These are phyloP conservation scores for Alopecurus myosuroides DNA, from an alignment of 176 grass and related monocot species.

Conservation along the genomic window DNA sequence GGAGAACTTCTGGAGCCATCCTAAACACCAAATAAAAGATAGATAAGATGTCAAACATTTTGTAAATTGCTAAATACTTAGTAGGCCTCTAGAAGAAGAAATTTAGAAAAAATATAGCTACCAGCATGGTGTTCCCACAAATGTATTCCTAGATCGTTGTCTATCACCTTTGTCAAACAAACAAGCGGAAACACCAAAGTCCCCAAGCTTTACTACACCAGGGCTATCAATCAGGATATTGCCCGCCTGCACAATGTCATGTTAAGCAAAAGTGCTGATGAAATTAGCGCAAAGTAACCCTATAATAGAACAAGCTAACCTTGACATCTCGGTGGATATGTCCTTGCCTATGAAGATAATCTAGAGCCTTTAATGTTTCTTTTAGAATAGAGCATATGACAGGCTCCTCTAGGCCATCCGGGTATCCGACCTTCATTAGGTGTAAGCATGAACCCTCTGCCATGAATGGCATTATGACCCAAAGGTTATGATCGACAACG, in stretches of 20 bases:
- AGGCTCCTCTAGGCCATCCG: slow-evolving; percentile 86
- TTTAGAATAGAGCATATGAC: slow-evolving; percentile 86
- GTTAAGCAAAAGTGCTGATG: background rate
- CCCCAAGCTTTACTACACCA: slow-evolving; percentile 88
- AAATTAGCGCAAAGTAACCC: background rate
- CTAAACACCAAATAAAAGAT: slow-evolving; percentile 34
- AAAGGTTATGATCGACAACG: slow-evolving; percentile 72
- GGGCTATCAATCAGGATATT: slow-evolving; percentile 85
- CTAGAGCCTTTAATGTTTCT: slow-evolving; percentile 87
- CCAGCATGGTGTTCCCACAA: slow-evolving; percentile 97
- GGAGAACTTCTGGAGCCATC: slow-evolving; percentile 99
- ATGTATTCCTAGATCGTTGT: slow-evolving; percentile 91
- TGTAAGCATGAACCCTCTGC: slow-evolving; percentile 93
- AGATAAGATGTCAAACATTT: slow-evolving; percentile 18
- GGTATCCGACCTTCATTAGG: slow-evolving; percentile 86
- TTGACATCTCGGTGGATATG: slow-evolving; percentile 98
- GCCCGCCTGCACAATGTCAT: slow-evolving; percentile 56
- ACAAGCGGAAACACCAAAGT: slow-evolving; percentile 93
- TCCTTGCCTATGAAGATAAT: slow-evolving; percentile 89
- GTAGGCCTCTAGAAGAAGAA: background rate
- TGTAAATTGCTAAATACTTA: background rate
- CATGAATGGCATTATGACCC: slow-evolving; percentile 99
- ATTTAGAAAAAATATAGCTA: slow-evolving; percentile 19
- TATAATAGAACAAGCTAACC: slow-evolving; percentile 28
- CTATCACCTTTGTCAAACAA: slow-evolving; percentile 96